These are phyloP conservation scores for Trichoderma sp. DNA, from an alignment of 2,329 filamentous ascomycete genomes.

Conservation along the genomic window DNA sequence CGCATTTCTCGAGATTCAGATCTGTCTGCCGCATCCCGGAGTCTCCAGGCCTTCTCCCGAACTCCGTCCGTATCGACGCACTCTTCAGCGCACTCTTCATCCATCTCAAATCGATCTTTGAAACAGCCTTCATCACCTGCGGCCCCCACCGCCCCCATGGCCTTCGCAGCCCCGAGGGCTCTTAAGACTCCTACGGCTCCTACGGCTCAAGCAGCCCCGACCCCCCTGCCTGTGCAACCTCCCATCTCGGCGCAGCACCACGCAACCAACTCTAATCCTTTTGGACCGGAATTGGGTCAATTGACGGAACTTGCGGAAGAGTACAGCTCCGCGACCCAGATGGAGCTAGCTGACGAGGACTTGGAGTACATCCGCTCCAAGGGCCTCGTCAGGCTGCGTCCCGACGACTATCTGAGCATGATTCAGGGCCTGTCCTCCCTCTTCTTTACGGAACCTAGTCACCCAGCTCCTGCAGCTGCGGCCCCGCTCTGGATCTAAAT, in stretches of 20 bases:
- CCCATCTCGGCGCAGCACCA: constrained; percentile 42
- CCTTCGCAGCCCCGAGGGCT: background rate
- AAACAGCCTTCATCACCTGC: constrained; percentile 31
- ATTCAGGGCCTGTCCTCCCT: constrained; percentile 68
- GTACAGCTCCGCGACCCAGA: constrained; percentile 64
- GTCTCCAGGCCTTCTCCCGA: constrained; percentile 57
- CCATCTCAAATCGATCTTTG: constrained; percentile 38
- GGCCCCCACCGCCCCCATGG: background rate
- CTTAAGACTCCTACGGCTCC: background rate
- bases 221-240: constrained; percentile 36
- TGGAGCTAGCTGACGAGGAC: constrained; percentile 65
- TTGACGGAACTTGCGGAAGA: constrained; percentile 93
- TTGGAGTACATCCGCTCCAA: constrained; percentile 67
- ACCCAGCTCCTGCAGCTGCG: constrained; percentile 36
- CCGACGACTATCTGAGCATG: constrained; percentile 81
- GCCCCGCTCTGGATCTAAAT: constrained; percentile 53
- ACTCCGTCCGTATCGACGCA: constrained; percentile 58
- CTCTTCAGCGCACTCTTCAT: constrained; percentile 47
- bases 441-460: constrained; percentile 53
- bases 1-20: constrained; percentile 58
- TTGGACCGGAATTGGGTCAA: constrained; percentile 86
- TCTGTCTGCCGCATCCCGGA: constrained; percentile 56
- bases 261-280: constrained; percentile 62
- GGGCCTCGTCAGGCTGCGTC: constrained; percentile 72
- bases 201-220: constrained; percentile 30